Conservation (phyloP, 495 filamentous ascomycete genomes). For the Thermothielavioides terrestris region DNA sequence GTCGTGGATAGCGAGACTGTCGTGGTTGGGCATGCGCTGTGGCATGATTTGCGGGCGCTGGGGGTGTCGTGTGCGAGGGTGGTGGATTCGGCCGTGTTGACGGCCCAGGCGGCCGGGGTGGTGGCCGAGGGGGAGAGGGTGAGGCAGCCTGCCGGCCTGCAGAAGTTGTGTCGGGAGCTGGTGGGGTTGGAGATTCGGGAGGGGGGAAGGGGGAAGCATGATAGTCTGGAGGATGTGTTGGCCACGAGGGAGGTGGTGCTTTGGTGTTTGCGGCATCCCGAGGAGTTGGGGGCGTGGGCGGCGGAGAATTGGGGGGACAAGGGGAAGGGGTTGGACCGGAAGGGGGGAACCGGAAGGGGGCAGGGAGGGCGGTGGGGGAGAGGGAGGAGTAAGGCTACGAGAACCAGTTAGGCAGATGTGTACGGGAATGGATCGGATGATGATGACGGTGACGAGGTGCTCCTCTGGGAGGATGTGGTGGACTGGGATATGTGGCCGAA, state of each 20-base stretch:
- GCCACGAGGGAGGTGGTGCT: slow-evolving; percentile 1
- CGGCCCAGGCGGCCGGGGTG: neutral
- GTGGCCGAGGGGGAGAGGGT: neutral
- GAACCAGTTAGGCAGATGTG: too few relatives aligned
- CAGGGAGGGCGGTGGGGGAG: neutral
- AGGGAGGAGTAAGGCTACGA: neutral
- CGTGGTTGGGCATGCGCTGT: neutral
- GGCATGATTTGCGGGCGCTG: neutral
- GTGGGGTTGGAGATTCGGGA: neutral
- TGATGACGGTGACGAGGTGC: neutral
- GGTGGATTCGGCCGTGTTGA: neutral
- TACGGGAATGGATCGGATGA: too few relatives aligned
- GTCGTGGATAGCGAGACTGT: neutral
- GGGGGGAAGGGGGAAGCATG: neutral
- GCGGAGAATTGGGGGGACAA: neutral
- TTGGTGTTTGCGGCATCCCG: neutral
- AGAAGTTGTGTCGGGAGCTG: neutral
- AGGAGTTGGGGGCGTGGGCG: neutral
- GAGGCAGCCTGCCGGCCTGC: neutral
- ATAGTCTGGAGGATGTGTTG: slow-evolving; percentile 1
- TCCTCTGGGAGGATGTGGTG: slow-evolving; percentile 1
- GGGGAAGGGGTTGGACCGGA: too few relatives aligned
- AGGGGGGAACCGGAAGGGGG: too few relatives aligned
- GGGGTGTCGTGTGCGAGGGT: neutral
- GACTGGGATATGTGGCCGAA: neutral